A percentile compares a stretch with the other conserved stretches of the same genome.
These are phyloP conservation scores for Phytophthora kernoviae DNA, from an alignment of 352 stramenopile genomes.

Conservation along the genomic window DNA sequence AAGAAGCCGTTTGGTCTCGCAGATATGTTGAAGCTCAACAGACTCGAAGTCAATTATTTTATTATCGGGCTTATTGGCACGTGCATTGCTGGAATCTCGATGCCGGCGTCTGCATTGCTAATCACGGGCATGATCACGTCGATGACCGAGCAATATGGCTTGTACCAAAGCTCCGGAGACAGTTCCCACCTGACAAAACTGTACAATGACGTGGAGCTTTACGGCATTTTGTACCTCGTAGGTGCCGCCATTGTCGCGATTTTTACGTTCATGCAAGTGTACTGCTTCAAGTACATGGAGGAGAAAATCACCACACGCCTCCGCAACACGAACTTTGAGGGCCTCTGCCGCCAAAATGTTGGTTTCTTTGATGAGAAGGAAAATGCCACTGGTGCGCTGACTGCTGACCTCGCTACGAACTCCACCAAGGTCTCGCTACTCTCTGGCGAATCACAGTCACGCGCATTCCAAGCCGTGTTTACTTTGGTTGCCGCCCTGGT, in stretches of 20 bases:
- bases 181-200: slow-evolving; percentile 28
- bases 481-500: slow-evolving; percentile 59
- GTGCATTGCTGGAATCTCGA: slow-evolving; percentile 34
- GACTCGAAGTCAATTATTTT: slow-evolving; percentile 21
- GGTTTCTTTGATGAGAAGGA: slow-evolving; percentile 78
- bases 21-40: slow-evolving; percentile 14
- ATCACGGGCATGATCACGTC: slow-evolving; percentile 47
- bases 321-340: slow-evolving; percentile 49
- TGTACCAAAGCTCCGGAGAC: slow-evolving; percentile 33
- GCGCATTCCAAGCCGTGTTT: slow-evolving; percentile 47
- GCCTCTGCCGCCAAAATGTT: slow-evolving; percentile 46
- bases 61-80: slow-evolving; percentile 20
- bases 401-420: slow-evolving; percentile 55
- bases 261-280: slow-evolving; percentile 45
- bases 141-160: slow-evolving; percentile 54
- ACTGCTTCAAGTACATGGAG: slow-evolving; percentile 55
- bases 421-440: slow-evolving; percentile 52
- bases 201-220: slow-evolving; percentile 41
- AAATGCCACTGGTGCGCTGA: slow-evolving; percentile 63
- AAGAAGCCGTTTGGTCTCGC: slow-evolving; percentile 17
- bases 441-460: slow-evolving; percentile 53
- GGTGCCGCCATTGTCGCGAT: slow-evolving; percentile 34
- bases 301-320: slow-evolving; percentile 57
- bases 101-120: slow-evolving; percentile 42
- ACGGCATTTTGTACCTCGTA: slow-evolving; percentile 35